Evolutionary conservation across 2,329 filamentous ascomycete species (phyloP).

Genomic region (Diaporthe citrichinensis): DNA sequence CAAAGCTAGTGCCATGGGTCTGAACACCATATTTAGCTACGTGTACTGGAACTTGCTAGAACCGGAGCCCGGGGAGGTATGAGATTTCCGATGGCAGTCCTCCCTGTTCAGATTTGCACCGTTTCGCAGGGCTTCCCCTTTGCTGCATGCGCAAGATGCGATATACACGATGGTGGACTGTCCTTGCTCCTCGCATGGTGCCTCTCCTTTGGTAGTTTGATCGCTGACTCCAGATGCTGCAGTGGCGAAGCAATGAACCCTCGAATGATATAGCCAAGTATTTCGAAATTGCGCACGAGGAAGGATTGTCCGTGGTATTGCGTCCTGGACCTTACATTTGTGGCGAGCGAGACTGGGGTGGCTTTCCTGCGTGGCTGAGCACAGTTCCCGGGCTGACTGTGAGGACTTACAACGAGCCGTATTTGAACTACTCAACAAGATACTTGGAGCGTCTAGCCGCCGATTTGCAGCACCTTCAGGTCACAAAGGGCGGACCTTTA

Average conservation of each 20-base stretch:
- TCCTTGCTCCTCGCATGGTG: neutral
- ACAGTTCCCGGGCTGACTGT: slow-evolving; percentile 57
- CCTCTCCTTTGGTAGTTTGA: too few relatives aligned
- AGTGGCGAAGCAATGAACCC: slow-evolving; percentile 53
- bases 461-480: slow-evolving; percentile 53
- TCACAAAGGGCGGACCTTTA: slow-evolving; percentile 60
- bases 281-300: slow-evolving; percentile 61
- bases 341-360: slow-evolving; percentile 64
- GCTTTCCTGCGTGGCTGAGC: slow-evolving; percentile 61
- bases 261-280: slow-evolving; percentile 64
- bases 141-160: neutral
- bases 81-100: neutral
- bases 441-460: slow-evolving; percentile 57
- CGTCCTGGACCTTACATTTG: slow-evolving; percentile 64
- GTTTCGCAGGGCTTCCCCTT: too few relatives aligned
- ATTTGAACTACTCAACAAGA: slow-evolving; percentile 53
- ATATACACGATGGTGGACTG: neutral
- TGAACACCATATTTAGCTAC: slow-evolving; percentile 66
- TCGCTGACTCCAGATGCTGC: neutral
- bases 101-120: neutral
- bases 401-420: slow-evolving; percentile 56
- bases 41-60: slow-evolving; percentile 66
- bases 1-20: slow-evolving; percentile 61
- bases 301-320: slow-evolving; percentile 61
- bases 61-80: slow-evolving; percentile 51